Conservation (phyloP, 106 monocot species). For the Acorus calamus region DNA sequence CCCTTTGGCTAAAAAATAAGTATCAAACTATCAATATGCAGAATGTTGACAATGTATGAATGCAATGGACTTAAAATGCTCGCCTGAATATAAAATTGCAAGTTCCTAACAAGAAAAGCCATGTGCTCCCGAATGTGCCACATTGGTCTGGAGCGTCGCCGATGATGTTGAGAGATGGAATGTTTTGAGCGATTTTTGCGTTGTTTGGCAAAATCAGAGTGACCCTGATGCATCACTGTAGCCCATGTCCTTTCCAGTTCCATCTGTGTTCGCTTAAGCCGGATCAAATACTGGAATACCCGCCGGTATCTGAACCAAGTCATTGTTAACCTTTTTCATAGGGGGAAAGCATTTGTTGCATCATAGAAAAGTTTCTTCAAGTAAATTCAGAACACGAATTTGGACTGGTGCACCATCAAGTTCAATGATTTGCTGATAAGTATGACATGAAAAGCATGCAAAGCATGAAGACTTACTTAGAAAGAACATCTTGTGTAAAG, state of each 20-base stretch:
- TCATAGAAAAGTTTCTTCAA: no score
- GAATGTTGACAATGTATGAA: no score
- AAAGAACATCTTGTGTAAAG: constrained; percentile 90
- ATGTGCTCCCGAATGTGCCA: constrained; percentile 90
- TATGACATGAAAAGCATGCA: no score
- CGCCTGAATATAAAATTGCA: constrained; percentile 99
- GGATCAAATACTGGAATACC: constrained; percentile 85
- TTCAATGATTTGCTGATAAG: no score
- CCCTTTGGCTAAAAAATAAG: no score
- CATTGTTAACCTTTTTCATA: no score
- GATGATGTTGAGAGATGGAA: constrained; percentile 30
- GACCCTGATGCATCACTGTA: constrained; percentile 90
- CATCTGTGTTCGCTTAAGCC: constrained; percentile 97
- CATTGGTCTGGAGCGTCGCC: constrained; percentile 51
- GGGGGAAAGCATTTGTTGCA: no score
- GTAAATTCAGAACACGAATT: no score
- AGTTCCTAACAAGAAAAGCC: constrained; percentile 89
- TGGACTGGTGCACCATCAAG: no score
- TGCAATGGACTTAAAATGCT: background rate
- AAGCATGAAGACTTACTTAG: constrained; percentile 50
- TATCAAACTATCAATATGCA: no score
- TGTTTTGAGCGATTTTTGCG: constrained; percentile 42
- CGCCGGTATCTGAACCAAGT: constrained; percentile 60
- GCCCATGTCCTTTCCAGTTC: constrained; percentile 98
- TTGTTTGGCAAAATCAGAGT: constrained; percentile 71